These are phyloP conservation scores for sweet orange (Citrus sinensis) DNA, from an alignment of 345 rosid species.

Conservation along the genomic window DVS_A1.0 CM039161.1:2691501-2692000, in stretches of 20 bases:
- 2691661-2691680: neutral
- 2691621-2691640: slow-evolving; percentile 76
- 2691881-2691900: neutral
- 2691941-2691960: too few relatives aligned
- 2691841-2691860: neutral
- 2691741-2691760: slow-evolving; percentile 85
- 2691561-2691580: slow-evolving; percentile 90
- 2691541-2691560: slow-evolving; percentile 91
- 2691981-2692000: neutral
- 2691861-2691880: neutral
- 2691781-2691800: slow-evolving; percentile 87
- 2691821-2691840: slow-evolving; percentile 67
- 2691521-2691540: slow-evolving; percentile 24
- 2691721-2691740: slow-evolving; percentile 54
- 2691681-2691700: neutral
- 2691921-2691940: neutral
- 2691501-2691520: slow-evolving; percentile 1
- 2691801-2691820: slow-evolving; percentile 74
- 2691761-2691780: slow-evolving; percentile 49
- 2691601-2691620: slow-evolving; percentile 79
- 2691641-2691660: slow-evolving; percentile 46
- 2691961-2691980: neutral
- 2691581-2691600: slow-evolving; percentile 83
- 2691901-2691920: neutral
- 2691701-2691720: neutral